Percentiles rank a stretch among this genome's conserved stretches.
Evolutionary conservation across 176 grass and related monocot genomes (phyloP).

Genomic region (Leersia perrieri): DNA sequence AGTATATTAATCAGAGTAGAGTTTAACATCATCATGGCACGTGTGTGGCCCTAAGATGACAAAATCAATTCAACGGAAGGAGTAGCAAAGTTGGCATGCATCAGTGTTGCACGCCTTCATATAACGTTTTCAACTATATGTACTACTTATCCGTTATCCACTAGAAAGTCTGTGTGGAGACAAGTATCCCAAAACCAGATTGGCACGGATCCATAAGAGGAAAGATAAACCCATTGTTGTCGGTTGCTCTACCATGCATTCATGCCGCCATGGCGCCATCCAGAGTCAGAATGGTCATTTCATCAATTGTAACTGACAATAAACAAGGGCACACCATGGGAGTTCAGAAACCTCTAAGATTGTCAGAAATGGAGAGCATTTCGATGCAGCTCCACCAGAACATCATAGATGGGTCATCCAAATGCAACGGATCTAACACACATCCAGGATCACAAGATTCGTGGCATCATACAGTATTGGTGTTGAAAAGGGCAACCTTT

Average conservation of each 20-base stretch:
- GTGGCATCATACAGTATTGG: not conserved
- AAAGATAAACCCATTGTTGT: not conserved
- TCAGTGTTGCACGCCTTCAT: not conserved
- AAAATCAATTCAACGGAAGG: not conserved
- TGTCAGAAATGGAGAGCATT: not conserved
- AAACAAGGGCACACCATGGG: not conserved
- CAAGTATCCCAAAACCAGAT: constrained; percentile 15
- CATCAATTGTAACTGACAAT: not conserved
- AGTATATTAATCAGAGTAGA: not conserved
- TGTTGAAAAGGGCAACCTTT: not conserved
- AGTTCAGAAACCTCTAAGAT: not conserved
- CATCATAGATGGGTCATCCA: not conserved
- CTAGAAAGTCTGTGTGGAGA: not conserved
- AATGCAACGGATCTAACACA: not conserved
- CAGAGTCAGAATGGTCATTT: not conserved
- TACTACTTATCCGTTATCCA: not conserved
- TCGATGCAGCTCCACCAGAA: not conserved
- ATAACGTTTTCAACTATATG: not conserved
- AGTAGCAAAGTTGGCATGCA: not conserved
- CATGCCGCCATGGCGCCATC: not conserved
- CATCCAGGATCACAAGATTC: not conserved
- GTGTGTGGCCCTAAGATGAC: not conserved
- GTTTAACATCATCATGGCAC: not conserved
- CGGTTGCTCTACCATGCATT: not conserved
- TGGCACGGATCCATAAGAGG: not conserved